Percentiles rank a stretch among this genome's conserved stretches.
Evolutionary conservation across 441 rosid species (phyloP).

Genomic region (Adansonia rubrostipa): DNA sequence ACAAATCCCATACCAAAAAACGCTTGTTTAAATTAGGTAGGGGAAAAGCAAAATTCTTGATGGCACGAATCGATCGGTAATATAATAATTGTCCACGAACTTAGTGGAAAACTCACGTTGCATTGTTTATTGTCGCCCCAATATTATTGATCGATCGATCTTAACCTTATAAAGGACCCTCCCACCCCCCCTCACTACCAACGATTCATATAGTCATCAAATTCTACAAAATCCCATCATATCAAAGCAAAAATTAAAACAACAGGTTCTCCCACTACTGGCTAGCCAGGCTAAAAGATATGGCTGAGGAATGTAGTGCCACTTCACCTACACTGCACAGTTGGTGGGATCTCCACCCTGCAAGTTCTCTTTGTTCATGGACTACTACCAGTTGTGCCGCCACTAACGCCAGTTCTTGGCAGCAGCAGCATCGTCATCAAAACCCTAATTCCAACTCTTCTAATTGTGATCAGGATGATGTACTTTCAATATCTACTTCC

Average conservation of each 20-base stretch:
- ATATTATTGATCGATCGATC: slow-evolving; percentile 28
- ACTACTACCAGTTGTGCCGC: slow-evolving; percentile 21
- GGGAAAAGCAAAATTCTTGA: slow-evolving; percentile 27
- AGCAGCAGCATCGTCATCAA: slow-evolving; percentile 35
- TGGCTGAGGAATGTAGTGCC: slow-evolving; percentile 67
- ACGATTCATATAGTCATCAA: slow-evolving; percentile 42
- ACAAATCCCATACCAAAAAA: background rate
- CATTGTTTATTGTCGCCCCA: slow-evolving; percentile 71
- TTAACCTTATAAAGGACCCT: slow-evolving; percentile 22
- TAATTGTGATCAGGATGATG: slow-evolving; percentile 59
- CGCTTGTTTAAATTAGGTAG: slow-evolving; percentile 19
- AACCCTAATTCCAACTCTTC: slow-evolving; percentile 53
- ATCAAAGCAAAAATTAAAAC: background rate
- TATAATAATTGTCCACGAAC: slow-evolving; percentile 37
- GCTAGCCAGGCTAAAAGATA: slow-evolving; percentile 24
- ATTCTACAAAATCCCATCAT: slow-evolving; percentile 36
- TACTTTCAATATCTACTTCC: slow-evolving; percentile 50
- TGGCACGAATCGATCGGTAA: background rate
- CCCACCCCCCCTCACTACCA: slow-evolving; percentile 41
- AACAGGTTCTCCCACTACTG: background rate
- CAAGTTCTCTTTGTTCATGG: slow-evolving; percentile 52
- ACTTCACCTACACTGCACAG: slow-evolving; percentile 44
- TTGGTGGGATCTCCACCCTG: slow-evolving; percentile 80
- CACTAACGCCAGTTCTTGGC: slow-evolving; percentile 29
- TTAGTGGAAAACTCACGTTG: slow-evolving; percentile 58